phyloP scores from a whole-genome alignment of 23 red algal genomes.

The Pyropia yezoensis region DNA sequence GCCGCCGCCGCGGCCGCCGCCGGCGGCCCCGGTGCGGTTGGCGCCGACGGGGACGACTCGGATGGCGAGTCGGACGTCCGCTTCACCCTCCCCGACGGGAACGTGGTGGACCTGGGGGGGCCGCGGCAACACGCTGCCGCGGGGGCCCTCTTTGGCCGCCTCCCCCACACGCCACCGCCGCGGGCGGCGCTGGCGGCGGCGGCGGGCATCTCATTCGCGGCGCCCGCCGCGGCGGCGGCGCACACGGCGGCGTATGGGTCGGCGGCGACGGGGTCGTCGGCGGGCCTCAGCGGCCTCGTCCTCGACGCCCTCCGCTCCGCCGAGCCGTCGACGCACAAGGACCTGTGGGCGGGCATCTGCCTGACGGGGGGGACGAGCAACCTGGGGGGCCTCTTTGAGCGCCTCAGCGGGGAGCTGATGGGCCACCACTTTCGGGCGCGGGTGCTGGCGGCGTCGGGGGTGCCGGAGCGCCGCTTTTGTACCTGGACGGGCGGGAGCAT shows the following conservation, averaged over 20 bases:
- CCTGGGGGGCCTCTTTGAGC: constrained; percentile 60
- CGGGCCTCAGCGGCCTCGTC: constrained; percentile 63
- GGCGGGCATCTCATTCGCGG: constrained; percentile 30
- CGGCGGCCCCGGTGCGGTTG: too few species aligned
- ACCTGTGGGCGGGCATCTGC: constrained; percentile 84
- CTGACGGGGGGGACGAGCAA: constrained; percentile 86
- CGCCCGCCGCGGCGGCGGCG: constrained; percentile 16
- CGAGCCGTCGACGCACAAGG: constrained; percentile 62
- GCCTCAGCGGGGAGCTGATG: constrained; percentile 47
- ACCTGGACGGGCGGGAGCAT: constrained; percentile 95
- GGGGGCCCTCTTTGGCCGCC: constrained; percentile 20
- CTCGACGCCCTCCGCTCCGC: constrained; percentile 61
- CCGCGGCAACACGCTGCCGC: constrained; percentile 57
- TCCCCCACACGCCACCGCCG: constrained; percentile 18
- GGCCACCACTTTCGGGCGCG: constrained; percentile 48
- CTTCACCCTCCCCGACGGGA: constrained; percentile 80
- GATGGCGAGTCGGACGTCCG: neutral
- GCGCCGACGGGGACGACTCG: constrained; percentile 5
- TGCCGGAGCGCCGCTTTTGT: constrained; percentile 61
- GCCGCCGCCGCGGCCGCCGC: too few species aligned
- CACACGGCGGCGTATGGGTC: constrained; percentile 5
- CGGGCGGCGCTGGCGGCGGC: neutral
- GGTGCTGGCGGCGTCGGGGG: constrained; percentile 67
- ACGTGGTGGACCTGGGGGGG: constrained; percentile 47
- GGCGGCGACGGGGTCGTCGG: constrained; percentile 2